Percentiles rank a stretch among this genome's conserved stretches.
Conservation (phyloP, 164 flowering plant species). For the Stephania cephalantha region DNA sequence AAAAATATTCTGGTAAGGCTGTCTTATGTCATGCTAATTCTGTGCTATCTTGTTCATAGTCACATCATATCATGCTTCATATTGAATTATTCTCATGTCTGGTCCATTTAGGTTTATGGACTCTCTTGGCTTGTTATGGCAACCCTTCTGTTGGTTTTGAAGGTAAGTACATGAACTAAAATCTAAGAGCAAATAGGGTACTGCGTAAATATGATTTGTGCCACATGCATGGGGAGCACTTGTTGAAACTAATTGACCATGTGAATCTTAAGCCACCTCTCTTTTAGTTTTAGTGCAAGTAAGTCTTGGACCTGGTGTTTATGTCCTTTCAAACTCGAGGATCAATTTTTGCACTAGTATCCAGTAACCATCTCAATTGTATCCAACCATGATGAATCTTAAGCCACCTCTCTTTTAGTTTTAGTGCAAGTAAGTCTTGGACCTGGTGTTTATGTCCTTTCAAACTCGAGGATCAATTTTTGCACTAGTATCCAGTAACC, state of each 20-base stretch:
- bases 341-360: background rate
- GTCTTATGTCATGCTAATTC: background rate
- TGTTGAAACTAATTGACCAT: background rate
- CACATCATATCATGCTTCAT: conserved; percentile 2
- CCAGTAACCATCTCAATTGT: too few species aligned
- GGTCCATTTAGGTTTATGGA: conserved; percentile 61
- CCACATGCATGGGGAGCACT: background rate
- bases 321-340: background rate
- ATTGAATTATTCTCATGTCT: conserved; percentile 1
- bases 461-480: background rate
- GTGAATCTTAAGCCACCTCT: background rate
- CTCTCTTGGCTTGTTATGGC: conserved; percentile 89
- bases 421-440: background rate
- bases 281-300: background rate
- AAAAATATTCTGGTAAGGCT: conserved; percentile 56
- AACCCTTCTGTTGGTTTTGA: conserved; percentile 55
- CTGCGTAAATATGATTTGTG: background rate
- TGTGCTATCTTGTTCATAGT: background rate
- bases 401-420: background rate
- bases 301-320: background rate
- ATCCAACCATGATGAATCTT: background rate
- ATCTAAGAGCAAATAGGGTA: too few species aligned
- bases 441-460: background rate
- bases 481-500: background rate
- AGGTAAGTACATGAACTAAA: conserved; percentile 43